Base-by-base conservation (phyloP, 2,329 filamentous ascomycete genomes). In the Clonostachys byssicola region DNA sequence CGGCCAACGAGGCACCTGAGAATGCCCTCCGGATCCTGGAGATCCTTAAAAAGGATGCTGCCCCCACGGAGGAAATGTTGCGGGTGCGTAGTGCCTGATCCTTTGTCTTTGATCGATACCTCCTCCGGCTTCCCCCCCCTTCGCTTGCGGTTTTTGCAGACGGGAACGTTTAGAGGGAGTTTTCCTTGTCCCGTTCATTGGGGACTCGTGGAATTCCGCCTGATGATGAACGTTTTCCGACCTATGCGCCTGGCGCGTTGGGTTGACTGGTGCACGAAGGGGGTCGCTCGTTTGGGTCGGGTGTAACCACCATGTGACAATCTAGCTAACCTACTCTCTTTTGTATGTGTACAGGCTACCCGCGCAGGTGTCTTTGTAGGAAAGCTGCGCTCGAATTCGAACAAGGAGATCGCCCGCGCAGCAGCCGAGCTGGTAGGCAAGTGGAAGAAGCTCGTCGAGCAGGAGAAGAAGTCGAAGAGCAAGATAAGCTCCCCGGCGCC, bases 311-410 rank as follows among this genome's bases (percentile, higher is more conserved):
- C 17, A 8, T 39, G 14, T 14, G 14, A 12, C 20, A 45, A 36
- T 42, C 17, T 35, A 34, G 30, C 51, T 52, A 42, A 52, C 49
- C 4, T 2, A 6, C 16, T 39, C 16, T 48, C 33, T 20, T 14
- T 43, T 45, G 14, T 35, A 38, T 42, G 36, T 9, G 13, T 43
- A 46, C 51, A 86, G 83, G 77, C 87, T 40, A 97, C 92, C n/a
- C 88, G 87, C 57, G 92, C 95, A 45, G 94, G 94, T 57, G 86
- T 96, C 54, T 83, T 87, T 44, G 88, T 97, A 52, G 92, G 92
- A 65, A 92, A 91, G 64, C 81, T 86, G 44, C 77, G 83, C 46
- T 70, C 87, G 51, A 91, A 95, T 65, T 67, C 83, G 48, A 87
- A 95, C 74, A 91, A 89, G 65, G 83, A 92, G 40, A 86, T 97